phyloP scores from a whole-genome alignment of 1,139 yeast species.

The Torulaspora globosa region DNA sequence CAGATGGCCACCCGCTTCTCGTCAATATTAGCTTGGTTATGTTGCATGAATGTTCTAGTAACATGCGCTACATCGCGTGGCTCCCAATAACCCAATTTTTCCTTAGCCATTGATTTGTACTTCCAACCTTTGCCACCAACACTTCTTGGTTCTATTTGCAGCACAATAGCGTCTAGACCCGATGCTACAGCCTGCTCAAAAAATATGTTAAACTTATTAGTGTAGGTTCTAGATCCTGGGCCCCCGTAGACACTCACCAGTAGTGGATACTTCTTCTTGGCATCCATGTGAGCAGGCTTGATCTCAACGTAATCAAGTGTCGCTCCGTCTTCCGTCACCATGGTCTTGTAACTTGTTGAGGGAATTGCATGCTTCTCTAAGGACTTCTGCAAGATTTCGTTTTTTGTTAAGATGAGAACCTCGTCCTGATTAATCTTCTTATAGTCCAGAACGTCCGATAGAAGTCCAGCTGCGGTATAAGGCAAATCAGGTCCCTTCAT shows the following conservation, averaged over 20 bases:
- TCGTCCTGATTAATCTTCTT: slow-evolving; percentile 14
- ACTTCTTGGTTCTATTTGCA: slow-evolving; percentile 90
- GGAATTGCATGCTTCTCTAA: slow-evolving; percentile 50
- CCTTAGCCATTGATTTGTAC: slow-evolving; percentile 62
- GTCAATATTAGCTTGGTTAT: slow-evolving; percentile 53
- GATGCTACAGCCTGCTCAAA: slow-evolving; percentile 72
- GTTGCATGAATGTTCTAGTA: slow-evolving; percentile 55
- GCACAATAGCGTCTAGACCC: slow-evolving; percentile 64
- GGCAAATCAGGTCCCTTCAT: slow-evolving; percentile 32
- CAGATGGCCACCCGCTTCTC: slow-evolving; percentile 71
- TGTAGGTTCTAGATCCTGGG: slow-evolving; percentile 81
- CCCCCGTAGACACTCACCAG: slow-evolving; percentile 89
- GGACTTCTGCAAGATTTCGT: slow-evolving; percentile 35
- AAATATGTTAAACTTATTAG: slow-evolving; percentile 50
- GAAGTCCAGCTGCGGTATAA: slow-evolving; percentile 26
- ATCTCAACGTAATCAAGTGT: slow-evolving; percentile 69
- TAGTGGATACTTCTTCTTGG: slow-evolving; percentile 62
- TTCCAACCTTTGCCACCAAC: slow-evolving; percentile 88
- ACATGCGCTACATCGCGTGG: slow-evolving; percentile 73
- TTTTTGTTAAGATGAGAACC: slow-evolving; percentile 27
- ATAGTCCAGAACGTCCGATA: slow-evolving; percentile 23
- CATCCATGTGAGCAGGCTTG: slow-evolving; percentile 65
- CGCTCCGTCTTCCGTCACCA: slow-evolving; percentile 47
- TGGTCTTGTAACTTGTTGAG: slow-evolving; percentile 46
- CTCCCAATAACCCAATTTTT: slow-evolving; percentile 80